Evolutionary conservation across 208 protist genomes (phyloP), one percentile per base, ranked within the genome.

Genomic region (Trypanosoma scelopori): DNA sequence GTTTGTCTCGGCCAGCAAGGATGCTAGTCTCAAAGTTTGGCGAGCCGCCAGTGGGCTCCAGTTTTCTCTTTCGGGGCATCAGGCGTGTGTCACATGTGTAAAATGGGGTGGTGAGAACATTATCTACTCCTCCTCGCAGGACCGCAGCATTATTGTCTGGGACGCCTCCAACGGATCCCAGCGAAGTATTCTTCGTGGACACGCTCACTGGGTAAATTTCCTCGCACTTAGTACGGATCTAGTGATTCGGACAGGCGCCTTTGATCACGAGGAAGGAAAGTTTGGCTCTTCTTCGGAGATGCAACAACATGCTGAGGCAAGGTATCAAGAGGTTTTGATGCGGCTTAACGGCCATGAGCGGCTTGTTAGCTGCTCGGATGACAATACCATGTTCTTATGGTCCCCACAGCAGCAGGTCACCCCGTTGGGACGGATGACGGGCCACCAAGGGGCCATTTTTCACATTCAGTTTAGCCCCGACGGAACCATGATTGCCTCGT

Each of bases 191-290:
- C 86, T 99, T 12, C 69, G 84, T 6, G 98, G 97, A n/a, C 98
- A 99, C 78, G 98, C 89, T 1, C 98, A 99, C 78, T 99, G 98
- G 98, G 98, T 99, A n/a, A 99, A 99, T 74, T 93, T 92, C 45
- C 57, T 99, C 20, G 90, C 97, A 16, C 82, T 99, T 20, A 98
- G 91, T 78, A 99, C 98, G 13, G 98, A 99, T 71, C 97, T 98
- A 53, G 95, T 97, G 51, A 87, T 98, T 9, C 69, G 98, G 46
- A 98, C 93, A 39, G 98, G 98, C 11, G 75, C 91, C 39, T 99
- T 97, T 69, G 97, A 99, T 65, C 92, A 99, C 76, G 94, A 91
- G 41, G 90, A 92, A 50, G 60, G 57, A 6, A 78, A 55, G 43
- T 89, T 93, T 72, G 68, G 22, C 48, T 84, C 62, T 16, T 77